Evolutionary conservation across 495 filamentous ascomycete species (phyloP).

Genomic region (Aspergillus haitiensis): DNA sequence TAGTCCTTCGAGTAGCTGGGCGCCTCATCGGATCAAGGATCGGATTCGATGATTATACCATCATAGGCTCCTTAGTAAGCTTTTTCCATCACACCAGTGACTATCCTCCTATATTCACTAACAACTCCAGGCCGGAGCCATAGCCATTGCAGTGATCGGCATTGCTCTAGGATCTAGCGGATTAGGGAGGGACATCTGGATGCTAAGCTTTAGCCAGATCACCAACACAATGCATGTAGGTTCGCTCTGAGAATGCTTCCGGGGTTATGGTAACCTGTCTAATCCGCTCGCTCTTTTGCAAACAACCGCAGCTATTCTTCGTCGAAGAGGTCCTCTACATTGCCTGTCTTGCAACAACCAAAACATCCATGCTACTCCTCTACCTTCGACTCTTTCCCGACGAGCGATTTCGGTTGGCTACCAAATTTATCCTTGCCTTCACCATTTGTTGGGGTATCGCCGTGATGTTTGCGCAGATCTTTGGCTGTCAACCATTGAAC

Average conservation of each 20-base stretch:
- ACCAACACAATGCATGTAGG: conserved; percentile 8
- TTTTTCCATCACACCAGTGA: background rate
- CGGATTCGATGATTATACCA: background rate
- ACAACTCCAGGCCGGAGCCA: background rate
- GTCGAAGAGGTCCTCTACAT: conserved; percentile 38
- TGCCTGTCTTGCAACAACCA: conserved; percentile 37
- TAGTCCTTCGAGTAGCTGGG: conserved; percentile 5
- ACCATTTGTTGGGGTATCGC: conserved; percentile 27
- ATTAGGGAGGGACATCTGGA: conserved; percentile 12
- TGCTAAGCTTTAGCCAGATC: background rate
- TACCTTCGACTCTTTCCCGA: conserved; percentile 42
- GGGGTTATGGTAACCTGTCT: background rate
- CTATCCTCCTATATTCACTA: background rate
- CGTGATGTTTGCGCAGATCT: conserved; percentile 41
- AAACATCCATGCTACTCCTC: conserved; percentile 41
- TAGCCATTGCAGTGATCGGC: background rate
- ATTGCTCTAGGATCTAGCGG: background rate
- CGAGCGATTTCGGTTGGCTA: conserved; percentile 17
- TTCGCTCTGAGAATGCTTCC: background rate
- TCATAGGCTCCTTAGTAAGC: background rate
- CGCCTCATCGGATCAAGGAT: conserved; percentile 7
- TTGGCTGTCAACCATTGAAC: conserved; percentile 46
- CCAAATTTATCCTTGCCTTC: conserved; percentile 33
- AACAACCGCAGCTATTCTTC: conserved; percentile 24
- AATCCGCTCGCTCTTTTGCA: background rate